Base-by-base conservation (phyloP, 164 flowering plant genomes). In the Liquidambar formosana region DNA sequence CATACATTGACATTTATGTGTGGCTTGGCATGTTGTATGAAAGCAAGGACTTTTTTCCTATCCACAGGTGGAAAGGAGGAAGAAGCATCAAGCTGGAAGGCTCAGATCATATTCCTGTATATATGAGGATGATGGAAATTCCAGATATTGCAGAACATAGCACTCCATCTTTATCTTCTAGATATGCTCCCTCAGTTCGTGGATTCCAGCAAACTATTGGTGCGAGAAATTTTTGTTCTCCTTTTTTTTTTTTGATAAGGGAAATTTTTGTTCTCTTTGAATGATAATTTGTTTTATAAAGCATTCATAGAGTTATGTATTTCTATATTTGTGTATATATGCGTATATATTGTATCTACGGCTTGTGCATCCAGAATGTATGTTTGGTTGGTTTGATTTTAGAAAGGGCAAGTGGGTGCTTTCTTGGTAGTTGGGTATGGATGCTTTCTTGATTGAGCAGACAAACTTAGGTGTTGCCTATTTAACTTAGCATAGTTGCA, bases 81-180 rank as follows among this genome's bases (percentile, higher is more conserved):
- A 82, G 75, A 83, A 79, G 74, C 61, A 65, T 75, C 44, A 93
- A 86, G 75, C 69, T 91, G 68, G 96, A 95, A 82, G 99, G 99
- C 56, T 95, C 99, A 56, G 98, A 95, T 80, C 99, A 95, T 81
- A 96, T 75, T 71, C 99, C 99, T 61, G 99, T 95, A 62, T 93
- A 41, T 78, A 62, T 80, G 63, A 81, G 76, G 70, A 77, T 95
- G 47, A 69, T 10, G n/a, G 91, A 81, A 33, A 80, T 95, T n/a
- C 85, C 95, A 67, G 82, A 76, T 70, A 63, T 85, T 62, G 69
- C 74, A 10, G 57, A 68, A 60, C 99, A 95, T 74, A 86, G 71
- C 76, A 89, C 97, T 64, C 99, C 99, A 53, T 71, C 88, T 57
- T 76, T 93, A 61, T 87, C 98, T 76, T 77, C 94, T 46, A 86